phyloP scores from a whole-genome alignment of 2,329 filamentous ascomycete genomes.

The Sporothrix euskadiensis region DNA sequence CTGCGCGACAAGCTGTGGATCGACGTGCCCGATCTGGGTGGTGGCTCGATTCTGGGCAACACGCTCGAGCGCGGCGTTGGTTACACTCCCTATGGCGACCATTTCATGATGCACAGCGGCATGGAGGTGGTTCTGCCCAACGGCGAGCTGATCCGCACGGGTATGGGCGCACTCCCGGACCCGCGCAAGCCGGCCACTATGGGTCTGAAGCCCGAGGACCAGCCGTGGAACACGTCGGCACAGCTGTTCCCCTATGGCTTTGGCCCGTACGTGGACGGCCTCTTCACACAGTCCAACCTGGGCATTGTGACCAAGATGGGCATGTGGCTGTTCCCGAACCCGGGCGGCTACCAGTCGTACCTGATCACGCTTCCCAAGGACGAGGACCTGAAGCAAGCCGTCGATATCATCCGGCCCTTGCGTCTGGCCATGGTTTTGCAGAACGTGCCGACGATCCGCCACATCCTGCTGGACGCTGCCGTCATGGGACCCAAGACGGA shows the following conservation, averaged over 20 bases:
- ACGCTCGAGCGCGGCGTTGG: conserved; percentile 49
- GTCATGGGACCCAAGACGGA: conserved; percentile 41
- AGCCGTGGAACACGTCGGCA: conserved; percentile 42
- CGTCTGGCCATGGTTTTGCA: conserved; percentile 41
- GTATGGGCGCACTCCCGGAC: conserved; percentile 49
- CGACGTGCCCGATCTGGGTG: conserved; percentile 46
- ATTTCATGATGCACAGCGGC: conserved; percentile 42
- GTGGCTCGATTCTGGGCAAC: conserved; percentile 49
- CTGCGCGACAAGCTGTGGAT: conserved; percentile 46
- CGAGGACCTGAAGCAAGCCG: conserved; percentile 40
- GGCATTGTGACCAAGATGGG: conserved; percentile 59
- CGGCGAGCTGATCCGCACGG: conserved; percentile 49
- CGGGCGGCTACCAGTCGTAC: conserved; percentile 43
- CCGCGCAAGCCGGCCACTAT: conserved; percentile 25
- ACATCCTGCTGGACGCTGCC: conserved; percentile 42
- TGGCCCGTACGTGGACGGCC: conserved; percentile 46
- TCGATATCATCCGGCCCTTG: conserved; percentile 43
- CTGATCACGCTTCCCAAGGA: conserved; percentile 44
- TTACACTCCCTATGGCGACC: conserved; percentile 48
- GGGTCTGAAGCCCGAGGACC: conserved; percentile 29
- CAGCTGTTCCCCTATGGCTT: conserved; percentile 45
- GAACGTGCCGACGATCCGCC: conserved; percentile 49
- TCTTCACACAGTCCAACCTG: conserved; percentile 55
- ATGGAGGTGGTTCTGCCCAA: conserved; percentile 43
- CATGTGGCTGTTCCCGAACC: conserved; percentile 44